Evolutionary conservation across 805 yeast genomes (phyloP).

Genomic region (Clavispora asparagi): DNA sequence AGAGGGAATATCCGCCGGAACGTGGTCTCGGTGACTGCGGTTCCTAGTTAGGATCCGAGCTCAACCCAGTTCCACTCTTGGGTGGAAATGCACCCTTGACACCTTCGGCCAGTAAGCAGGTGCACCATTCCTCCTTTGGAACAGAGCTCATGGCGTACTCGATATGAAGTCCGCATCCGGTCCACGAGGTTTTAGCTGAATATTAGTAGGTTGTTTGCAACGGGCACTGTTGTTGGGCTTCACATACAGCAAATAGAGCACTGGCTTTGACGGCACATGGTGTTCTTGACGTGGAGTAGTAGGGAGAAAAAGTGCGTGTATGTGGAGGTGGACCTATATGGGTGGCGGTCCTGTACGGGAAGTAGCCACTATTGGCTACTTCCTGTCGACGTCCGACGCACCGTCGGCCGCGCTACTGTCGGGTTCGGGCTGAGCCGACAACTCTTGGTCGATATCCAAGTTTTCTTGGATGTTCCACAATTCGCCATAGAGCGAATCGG

Average conservation of each 20-base stretch:
- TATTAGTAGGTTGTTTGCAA: neutral
- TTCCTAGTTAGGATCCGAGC: neutral
- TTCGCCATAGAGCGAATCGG: conserved; percentile 63
- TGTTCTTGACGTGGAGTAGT: neutral
- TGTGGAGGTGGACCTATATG: neutral
- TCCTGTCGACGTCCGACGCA: neutral
- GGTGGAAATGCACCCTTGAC: conserved; percentile 1
- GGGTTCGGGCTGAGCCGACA: neutral
- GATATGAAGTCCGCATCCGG: conserved; percentile 51
- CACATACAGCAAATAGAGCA: conserved; percentile 1
- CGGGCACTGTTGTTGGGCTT: neutral
- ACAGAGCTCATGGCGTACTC: conserved; percentile 44
- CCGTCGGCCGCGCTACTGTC: neutral
- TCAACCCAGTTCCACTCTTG: neutral
- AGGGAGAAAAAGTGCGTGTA: neutral
- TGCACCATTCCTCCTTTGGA: conserved; percentile 45
- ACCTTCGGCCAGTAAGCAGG: conserved; percentile 28
- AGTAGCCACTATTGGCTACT: neutral
- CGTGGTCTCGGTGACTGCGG: neutral
- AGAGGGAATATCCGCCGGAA: neutral
- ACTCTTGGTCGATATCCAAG: conserved; percentile 44
- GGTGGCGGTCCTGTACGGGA: conserved; percentile 5
- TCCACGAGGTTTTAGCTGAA: conserved; percentile 48
- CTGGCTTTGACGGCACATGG: neutral
- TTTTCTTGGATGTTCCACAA: conserved; percentile 93